phyloP scores from a whole-genome alignment of 257 asterid species.

The Przewalskia tangutica region DNA sequence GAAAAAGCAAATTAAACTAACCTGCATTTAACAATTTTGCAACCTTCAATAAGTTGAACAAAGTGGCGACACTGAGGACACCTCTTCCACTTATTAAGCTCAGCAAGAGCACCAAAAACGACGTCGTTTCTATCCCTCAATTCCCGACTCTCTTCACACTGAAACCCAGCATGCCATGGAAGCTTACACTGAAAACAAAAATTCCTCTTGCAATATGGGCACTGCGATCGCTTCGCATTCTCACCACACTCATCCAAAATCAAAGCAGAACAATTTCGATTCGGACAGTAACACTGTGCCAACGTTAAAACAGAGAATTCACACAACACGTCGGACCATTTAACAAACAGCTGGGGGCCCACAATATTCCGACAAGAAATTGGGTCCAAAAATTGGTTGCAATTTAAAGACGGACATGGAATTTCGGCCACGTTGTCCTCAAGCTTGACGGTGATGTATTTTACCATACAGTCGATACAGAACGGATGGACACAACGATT shows the following conservation, averaged over 20 bases:
- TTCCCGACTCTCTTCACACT: constrained; percentile 21
- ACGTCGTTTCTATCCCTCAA: constrained; percentile 22
- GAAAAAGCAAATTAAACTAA: background rate
- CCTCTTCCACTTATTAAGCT: too few species aligned
- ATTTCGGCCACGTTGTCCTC: constrained; percentile 33
- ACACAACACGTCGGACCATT: constrained; percentile 68
- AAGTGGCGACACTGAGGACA: too few species aligned
- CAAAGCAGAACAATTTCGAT: constrained; percentile 38
- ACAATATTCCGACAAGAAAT: constrained; percentile 8
- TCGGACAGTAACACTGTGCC: constrained; percentile 47
- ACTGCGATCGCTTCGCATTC: constrained; percentile 26
- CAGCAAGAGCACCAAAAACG: too few species aligned
- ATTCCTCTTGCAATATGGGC: constrained; percentile 45
- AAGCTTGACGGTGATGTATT: constrained; percentile 56
- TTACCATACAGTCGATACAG: constrained; percentile 9
- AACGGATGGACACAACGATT: too few species aligned
- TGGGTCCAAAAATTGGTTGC: constrained; percentile 49
- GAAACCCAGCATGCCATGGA: background rate
- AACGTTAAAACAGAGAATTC: constrained; percentile 29
- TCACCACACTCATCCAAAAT: constrained; percentile 70
- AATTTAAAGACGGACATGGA: constrained; percentile 48
- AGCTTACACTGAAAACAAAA: constrained; percentile 53
- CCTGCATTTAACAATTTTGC: too few species aligned
- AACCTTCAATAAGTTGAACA: too few species aligned
- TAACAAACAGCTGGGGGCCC: constrained; percentile 27